A percentile compares a stretch with the other conserved stretches of the same genome.
These are phyloP conservation scores for Fusarium ramigenum DNA, from an alignment of 2,329 filamentous ascomycete species.

Conservation along the genomic window DNA sequence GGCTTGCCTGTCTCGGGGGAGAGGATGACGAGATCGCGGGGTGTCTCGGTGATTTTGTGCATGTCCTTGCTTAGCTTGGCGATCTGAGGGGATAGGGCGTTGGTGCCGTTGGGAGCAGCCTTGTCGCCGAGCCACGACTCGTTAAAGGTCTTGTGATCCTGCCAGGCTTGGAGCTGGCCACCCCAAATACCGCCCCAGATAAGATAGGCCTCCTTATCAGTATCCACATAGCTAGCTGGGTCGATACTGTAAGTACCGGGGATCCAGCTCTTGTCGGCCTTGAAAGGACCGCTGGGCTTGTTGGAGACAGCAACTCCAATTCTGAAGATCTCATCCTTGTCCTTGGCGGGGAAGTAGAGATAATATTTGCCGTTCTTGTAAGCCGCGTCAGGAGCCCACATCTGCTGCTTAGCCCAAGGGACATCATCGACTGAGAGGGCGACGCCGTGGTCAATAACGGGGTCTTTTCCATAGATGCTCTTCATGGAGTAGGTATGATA, in stretches of 20 bases:
- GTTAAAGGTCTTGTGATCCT: conserved; percentile 11
- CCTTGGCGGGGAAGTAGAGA: conserved; percentile 23
- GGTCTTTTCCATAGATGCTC: conserved; percentile 10
- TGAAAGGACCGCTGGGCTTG: conserved; percentile 10
- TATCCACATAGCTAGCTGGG: conserved; percentile 4
- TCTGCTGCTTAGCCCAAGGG: conserved; percentile 6
- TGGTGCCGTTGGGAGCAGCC: conserved; percentile 5
- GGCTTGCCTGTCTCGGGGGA: conserved; percentile 16
- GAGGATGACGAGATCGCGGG: conserved; percentile 7
- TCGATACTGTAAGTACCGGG: conserved; percentile 18
- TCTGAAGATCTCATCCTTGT: conserved; percentile 14
- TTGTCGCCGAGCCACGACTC: conserved; percentile 1
- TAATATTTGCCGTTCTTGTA: conserved; percentile 25
- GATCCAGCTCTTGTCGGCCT: conserved; percentile 17
- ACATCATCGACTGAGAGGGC: conserved; percentile 5
- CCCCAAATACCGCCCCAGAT: conserved; percentile 13
- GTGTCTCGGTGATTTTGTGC: conserved; percentile 18
- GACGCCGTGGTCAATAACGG: background rate
- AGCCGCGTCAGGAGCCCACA: conserved; percentile 22
- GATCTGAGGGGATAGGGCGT: conserved; percentile 3
- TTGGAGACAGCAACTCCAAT: conserved; percentile 17
- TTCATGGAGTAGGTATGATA: conserved; percentile 18
- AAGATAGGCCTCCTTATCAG: background rate
- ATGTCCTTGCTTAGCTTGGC: conserved; percentile 16
- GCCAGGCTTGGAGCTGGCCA: conserved; percentile 15